These are phyloP conservation scores for Naganishia randhawae DNA, from an alignment of 768 basidiomycete genomes.

Conservation along the genomic window DNA sequence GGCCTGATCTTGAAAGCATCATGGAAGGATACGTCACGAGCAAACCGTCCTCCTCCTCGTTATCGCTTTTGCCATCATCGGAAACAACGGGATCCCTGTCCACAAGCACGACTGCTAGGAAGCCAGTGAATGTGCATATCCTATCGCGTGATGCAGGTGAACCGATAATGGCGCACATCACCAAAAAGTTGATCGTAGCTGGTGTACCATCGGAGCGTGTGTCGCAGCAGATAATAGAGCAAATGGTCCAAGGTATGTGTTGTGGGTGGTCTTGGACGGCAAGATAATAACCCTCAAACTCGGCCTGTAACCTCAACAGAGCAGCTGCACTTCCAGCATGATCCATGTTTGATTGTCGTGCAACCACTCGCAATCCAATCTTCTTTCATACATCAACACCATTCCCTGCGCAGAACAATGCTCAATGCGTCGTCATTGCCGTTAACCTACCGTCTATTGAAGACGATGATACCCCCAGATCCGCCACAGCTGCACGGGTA, in stretches of 20 bases:
- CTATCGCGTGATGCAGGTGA: conserved; percentile 1
- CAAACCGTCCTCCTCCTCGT: not conserved
- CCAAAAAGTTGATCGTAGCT: not conserved
- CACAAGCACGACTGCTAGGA: not conserved
- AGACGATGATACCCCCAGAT: not conserved
- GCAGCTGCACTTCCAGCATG: conserved; percentile 4
- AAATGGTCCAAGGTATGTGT: conserved; percentile 4
- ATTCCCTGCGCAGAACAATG: not conserved
- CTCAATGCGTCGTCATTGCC: no score
- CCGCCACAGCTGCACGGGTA: conserved; percentile 10
- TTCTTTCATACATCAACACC: not conserved
- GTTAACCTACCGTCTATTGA: not conserved
- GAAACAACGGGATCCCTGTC: not conserved
- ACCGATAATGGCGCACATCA: conserved; percentile 3
- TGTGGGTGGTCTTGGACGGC: not conserved
- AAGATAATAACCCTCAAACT: not conserved
- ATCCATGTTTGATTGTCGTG: conserved; percentile 7
- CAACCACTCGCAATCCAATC: conserved; percentile 11
- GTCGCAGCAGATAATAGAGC: conserved; percentile 5
- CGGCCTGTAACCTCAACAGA: not conserved
- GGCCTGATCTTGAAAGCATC: not conserved
- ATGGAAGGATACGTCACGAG: not conserved
- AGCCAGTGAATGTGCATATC: not conserved
- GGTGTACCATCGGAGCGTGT: conserved; percentile 1
- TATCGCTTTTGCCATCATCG: not conserved